Evolutionary conservation across 108 stramenopile species (phyloP), one percentile per base, ranked within the genome.

Genomic region (Fragilaria radians): DNA sequence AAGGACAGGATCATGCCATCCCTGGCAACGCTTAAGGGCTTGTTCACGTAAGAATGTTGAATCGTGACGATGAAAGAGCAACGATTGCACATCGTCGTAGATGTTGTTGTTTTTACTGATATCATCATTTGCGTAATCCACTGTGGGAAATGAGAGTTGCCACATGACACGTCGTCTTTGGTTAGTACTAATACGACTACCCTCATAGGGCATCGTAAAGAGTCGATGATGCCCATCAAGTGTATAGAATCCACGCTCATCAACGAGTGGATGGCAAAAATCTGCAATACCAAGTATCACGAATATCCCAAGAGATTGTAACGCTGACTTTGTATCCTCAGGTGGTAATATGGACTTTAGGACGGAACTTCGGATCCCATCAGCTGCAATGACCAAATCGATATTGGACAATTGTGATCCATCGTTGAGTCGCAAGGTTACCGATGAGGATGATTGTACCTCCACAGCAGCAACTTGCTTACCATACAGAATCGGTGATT

Each of bases 181-280:
- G 29, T n/a, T 47, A 64, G 70, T 65, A 18, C 67, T 76, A 25
- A 86, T 51, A 47, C 71, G 62, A 59, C 71, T 73, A 34, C 83
- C 81, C 34, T 73, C 49, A 66, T 77, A 93, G 1, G 91, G 91
- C 91, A 93, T 93, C 52, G 86, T 85, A 48, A 93, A 93, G 42
- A 93, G 61, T 46, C 91, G 79, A 57, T 85, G 80, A 19, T 30
- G 59, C 21, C 78, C 79, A 66, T 85, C 85, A 22, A 89, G 31
- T 26, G 88, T 87, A 54, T 93, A 93, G 54, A 89, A 93, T 32
- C 91, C 91, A 22, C 91, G 77, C 57, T 93, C 91, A 29, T 79
- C 68, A 32, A 89, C 68, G 7, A 81, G 70, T 5, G 83, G 82
- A 62, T 89, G 91, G 22, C 71, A 52, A 45, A 78, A 62, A 46